Base-by-base conservation (phyloP, 768 basidiomycete genomes). In the Kwoniella mangroviensis region DNA sequence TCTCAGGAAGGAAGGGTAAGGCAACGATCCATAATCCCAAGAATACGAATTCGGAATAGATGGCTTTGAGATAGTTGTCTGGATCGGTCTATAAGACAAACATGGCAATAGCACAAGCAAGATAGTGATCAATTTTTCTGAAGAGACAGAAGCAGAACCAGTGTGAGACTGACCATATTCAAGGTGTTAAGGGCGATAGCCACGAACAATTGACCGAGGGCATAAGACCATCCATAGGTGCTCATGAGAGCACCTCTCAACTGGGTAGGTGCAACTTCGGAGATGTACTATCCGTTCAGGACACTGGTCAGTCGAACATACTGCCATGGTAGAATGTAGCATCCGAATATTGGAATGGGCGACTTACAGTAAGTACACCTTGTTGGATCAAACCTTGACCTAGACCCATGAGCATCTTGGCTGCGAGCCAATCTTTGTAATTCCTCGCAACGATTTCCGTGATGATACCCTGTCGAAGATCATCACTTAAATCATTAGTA, bases 381-480 rank as follows among this genome's bases (percentile, higher is more conserved):
- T 65, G 63, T 43, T 65, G 63, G 13, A 56, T 55, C 19, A 65
- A 49, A 65, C 63, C 52, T 65, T 65, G 63, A 26, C 63, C 63
- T 3, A 49, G 19, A 26, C 71, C 71, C 45, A 49, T 61, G 42
- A 73, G 60, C 40, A 69, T 66, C 19, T 63, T 63, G 12, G 63
- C 72, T 10, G 66, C 73, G 15, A 70, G 26, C 45, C 54, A 74
- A 41, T 51, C 70, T 55, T 71, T 71, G 66, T 67, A 74, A n/a
- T 74, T 63, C 26, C 43, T 65, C 41, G 74, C 65, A 4, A 75
- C 55, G 60, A 70, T 68, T 41, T 75, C 74, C 24, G 61, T 65
- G 52, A 75, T 71, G 55, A 75, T 71, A 52, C 56, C 65, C 63
- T 64, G 24, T 51, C 19, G 17, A n/a, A n/a, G n/a, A n/a, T n/a